phyloP scores from a whole-genome alignment of 2,329 filamentous ascomycete species.

The Trichoderma semiorbis region DNA sequence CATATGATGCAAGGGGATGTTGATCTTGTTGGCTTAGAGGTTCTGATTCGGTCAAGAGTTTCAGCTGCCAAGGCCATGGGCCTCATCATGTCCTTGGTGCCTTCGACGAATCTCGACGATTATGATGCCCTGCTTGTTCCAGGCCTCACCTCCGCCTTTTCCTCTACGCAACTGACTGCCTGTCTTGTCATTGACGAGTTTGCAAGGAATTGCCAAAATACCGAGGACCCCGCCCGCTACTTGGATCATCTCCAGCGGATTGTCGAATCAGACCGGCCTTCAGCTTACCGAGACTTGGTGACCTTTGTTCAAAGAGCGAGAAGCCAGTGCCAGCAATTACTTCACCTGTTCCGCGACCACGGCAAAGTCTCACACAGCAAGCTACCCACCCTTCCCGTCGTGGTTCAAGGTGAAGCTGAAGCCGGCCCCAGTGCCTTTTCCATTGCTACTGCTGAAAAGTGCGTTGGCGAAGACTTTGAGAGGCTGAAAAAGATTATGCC shows the following conservation, averaged over 20 bases:
- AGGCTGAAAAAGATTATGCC: slow-evolving; percentile 84
- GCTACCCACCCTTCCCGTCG: slow-evolving; percentile 77
- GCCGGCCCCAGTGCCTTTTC: slow-evolving; percentile 93
- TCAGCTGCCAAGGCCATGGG: slow-evolving; percentile 83
- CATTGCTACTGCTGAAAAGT: slow-evolving; percentile 80
- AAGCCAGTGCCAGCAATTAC: slow-evolving; percentile 83
- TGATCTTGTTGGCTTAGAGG: slow-evolving; percentile 86
- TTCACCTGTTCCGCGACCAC: slow-evolving; percentile 89
- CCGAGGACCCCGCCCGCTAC: slow-evolving; percentile 49
- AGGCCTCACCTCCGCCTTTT: slow-evolving; percentile 67
- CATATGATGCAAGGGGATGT: slow-evolving; percentile 98
- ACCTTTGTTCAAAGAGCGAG: slow-evolving; percentile 86
- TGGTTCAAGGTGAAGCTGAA: slow-evolving; percentile 90
- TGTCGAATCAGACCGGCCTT: slow-evolving; percentile 75
- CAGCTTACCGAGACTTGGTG: slow-evolving; percentile 83
- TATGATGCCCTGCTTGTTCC: slow-evolving; percentile 65
- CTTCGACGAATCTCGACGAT: slow-evolving; percentile 56
- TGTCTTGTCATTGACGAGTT: slow-evolving; percentile 87
- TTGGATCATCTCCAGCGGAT: slow-evolving; percentile 66
- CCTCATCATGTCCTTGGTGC: slow-evolving; percentile 73
- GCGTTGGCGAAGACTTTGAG: slow-evolving; percentile 81
- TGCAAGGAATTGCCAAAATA: slow-evolving; percentile 55
- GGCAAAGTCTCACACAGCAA: slow-evolving; percentile 74
- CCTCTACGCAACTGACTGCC: slow-evolving; percentile 81
- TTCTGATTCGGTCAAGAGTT: slow-evolving; percentile 84